These are phyloP conservation scores for Lasiosphaeris hirsuta DNA, from an alignment of 495 filamentous ascomycete species.

Conservation along the genomic window DNA sequence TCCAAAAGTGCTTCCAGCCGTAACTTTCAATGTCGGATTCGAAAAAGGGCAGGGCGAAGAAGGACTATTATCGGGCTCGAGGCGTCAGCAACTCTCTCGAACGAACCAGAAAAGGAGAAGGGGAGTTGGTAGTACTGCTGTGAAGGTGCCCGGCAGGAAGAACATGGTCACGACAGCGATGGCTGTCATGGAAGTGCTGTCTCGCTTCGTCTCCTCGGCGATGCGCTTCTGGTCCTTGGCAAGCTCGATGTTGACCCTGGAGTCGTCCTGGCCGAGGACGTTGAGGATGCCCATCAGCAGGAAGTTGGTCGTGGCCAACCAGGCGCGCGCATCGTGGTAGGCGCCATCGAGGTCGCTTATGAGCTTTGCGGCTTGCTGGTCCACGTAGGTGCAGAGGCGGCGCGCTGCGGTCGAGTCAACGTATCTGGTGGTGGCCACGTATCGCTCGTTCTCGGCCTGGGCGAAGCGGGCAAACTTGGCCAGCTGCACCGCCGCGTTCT, in stretches of 20 bases:
- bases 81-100: too few relatives aligned
- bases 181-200: background rate
- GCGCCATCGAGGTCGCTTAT: background rate
- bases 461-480: background rate
- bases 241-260: conserved; percentile 5
- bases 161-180: too few relatives aligned
- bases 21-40: too few relatives aligned
- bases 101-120: too few relatives aligned
- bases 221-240: conserved; percentile 3
- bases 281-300: conserved; percentile 2
- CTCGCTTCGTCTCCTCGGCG: background rate
- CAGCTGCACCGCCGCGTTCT: background rate
- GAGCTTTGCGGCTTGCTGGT: too few relatives aligned
- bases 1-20: too few relatives aligned
- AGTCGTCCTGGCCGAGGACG: conserved; percentile 2
- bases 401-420: background rate
- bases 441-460: background rate
- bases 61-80: too few relatives aligned
- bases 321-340: background rate
- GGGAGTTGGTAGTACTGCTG: too few relatives aligned
- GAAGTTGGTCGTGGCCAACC: conserved; percentile 1
- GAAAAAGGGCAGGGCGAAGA: too few relatives aligned
- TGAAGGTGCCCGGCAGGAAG: too few relatives aligned
- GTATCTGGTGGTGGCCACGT: background rate
- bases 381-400: too few relatives aligned